Base-by-base conservation (phyloP, 1,284 basidiomycete species). In the Cutaneotrichosporon mucoides region DNA sequence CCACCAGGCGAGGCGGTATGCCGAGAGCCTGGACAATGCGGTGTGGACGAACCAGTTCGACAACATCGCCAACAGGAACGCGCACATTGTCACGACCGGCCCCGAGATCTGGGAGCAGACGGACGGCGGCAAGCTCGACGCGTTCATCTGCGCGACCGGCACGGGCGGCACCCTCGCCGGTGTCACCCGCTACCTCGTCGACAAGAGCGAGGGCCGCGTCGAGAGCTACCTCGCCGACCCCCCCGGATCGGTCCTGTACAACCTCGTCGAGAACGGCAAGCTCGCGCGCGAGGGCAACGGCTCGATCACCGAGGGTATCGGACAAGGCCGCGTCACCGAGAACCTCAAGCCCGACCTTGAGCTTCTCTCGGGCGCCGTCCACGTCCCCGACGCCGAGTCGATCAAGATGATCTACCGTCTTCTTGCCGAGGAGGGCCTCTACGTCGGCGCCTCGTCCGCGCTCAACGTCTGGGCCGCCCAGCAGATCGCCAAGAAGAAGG, bases 41-140 rank as follows among this genome's bases (percentile, higher is more conserved):
- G 86, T 98, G 60, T 99, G 96, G 95, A 98, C 93, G n/a, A 88
- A 99, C 81, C 95, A 99, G 79, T 98, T 98, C 74, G 94, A 98
- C 80, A 97, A 97, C 78, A 85, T 82, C 9, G 90, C 90, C 12
- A 99, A 99, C 76, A 86, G 95, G 12, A 77, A 87, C 42, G 88
- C 88, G 13, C 95, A 99, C 76, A 95, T 96, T 76, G 76, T 84
- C 55, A 86, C 92, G 8, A 99, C 95, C 4, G 95, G 94, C 1
- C 96, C 95, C 0, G 96, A 99, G 79, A 94, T 99, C 61, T 97
- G 93, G 92, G 85, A 86, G 55, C 95, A 98, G 79, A 94, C 88
- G 1, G 71, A 82, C 45, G 90, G 90, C 45, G 90, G 90, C 2
- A 80, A 84, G 37, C 66, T 98, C 9, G 90, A 97, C 75, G 95